Percentiles rank a stretch among this genome's conserved stretches.
phyloP scores from a whole-genome alignment of 345 rosid species.

The Tarenaya hassleriana region DNA sequence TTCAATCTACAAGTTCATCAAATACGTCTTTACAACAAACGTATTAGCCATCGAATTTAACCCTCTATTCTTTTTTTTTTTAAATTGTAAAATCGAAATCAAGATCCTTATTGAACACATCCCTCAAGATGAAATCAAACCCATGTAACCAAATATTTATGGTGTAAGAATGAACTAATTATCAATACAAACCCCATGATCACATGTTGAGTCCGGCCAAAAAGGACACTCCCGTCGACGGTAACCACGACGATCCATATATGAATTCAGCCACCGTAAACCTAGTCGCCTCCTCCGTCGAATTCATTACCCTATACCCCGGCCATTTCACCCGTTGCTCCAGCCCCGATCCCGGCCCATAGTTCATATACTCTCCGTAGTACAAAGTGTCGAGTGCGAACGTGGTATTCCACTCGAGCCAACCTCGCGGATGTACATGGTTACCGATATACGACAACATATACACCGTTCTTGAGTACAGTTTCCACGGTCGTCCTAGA shows the following conservation, averaged over 20 bases:
- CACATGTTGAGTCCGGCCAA: conserved; percentile 64
- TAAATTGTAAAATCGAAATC: no score
- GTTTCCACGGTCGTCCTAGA: conserved; percentile 94
- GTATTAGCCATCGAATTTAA: no score
- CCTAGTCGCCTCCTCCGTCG: conserved; percentile 54
- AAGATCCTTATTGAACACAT: no score
- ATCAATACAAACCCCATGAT: background rate
- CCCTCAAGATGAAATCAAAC: no score
- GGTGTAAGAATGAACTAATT: background rate
- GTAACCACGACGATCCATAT: conserved; percentile 91
- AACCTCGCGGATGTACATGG: conserved; percentile 81
- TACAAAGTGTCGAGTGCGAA: conserved; percentile 81
- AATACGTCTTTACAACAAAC: no score
- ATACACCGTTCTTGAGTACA: conserved; percentile 64
- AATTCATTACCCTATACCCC: conserved; percentile 67
- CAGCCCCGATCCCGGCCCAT: conserved; percentile 66
- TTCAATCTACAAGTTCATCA: no score
- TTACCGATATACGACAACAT: conserved; percentile 66
- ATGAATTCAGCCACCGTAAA: conserved; percentile 86
- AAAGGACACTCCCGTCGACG: conserved; percentile 95
- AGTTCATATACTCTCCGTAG: conserved; percentile 87
- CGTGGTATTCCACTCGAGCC: conserved; percentile 85
- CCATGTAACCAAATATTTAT: no score
- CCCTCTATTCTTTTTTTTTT: no score
- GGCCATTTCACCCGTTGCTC: conserved; percentile 80